Percentiles rank a stretch among this genome's conserved stretches.
Evolutionary conservation across 1,284 basidiomycete species (phyloP).

Genomic region (Microbotryum scabiosae): DNA sequence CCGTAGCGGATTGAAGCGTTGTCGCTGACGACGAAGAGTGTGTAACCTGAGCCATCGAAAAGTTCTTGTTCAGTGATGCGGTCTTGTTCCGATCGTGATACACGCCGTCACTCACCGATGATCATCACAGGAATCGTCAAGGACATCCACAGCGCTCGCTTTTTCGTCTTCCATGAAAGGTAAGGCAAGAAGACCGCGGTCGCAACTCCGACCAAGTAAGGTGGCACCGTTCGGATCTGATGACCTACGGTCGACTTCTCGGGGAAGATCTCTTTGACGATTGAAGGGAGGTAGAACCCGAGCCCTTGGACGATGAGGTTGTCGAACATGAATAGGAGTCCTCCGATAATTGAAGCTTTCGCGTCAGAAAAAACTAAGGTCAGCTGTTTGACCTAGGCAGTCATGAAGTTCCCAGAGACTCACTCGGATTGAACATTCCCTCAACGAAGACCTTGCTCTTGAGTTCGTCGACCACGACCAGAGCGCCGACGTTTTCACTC

Average conservation of each 20-base stretch:
- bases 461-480: conserved; percentile 36
- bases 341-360: conserved; percentile 19
- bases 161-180: conserved; percentile 36
- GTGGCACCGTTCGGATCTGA: conserved; percentile 40
- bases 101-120: not conserved
- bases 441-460: conserved; percentile 28
- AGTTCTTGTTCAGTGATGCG: too few relatives aligned
- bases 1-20: too few relatives aligned
- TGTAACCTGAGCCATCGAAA: too few relatives aligned
- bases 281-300: conserved; percentile 37
- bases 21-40: too few relatives aligned
- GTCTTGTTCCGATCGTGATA: too few relatives aligned
- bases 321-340: conserved; percentile 40
- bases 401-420: too few relatives aligned
- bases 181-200: conserved; percentile 30
- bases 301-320: conserved; percentile 40
- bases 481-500: conserved; percentile 39
- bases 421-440: conserved; percentile 31
- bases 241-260: conserved; percentile 34
- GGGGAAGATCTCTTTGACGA: conserved; percentile 41
- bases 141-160: conserved; percentile 35
- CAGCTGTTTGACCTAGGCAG: too few relatives aligned
- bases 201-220: conserved; percentile 35
- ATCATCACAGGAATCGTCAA: conserved; percentile 36
- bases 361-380: too few relatives aligned